Percentiles rank a stretch among this genome's conserved stretches.
Conservation (phyloP, 2,329 filamentous ascomycete species). For the Cucurbitaria berberidis region DNA sequence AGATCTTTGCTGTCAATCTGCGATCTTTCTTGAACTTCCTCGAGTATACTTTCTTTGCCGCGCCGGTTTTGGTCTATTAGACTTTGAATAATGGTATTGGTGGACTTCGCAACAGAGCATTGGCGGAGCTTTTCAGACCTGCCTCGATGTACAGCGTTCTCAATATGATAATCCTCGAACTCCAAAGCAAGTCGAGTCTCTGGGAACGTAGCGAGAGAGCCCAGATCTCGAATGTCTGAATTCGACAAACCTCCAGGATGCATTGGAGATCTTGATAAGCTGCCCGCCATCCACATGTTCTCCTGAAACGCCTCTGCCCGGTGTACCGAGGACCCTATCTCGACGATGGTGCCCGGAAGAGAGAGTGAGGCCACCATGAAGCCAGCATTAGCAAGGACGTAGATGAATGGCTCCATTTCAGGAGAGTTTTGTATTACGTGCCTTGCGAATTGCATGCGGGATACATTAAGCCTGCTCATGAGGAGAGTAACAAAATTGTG, state of each 20-base stretch:
- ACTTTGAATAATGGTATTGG: slow-evolving; percentile 7
- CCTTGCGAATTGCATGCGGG: slow-evolving; percentile 13
- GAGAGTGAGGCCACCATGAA: slow-evolving; percentile 11
- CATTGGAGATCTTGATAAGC: slow-evolving; percentile 13
- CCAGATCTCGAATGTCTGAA: slow-evolving; percentile 11
- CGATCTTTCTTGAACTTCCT: not conserved
- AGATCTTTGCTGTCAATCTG: not conserved
- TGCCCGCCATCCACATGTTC: slow-evolving; percentile 5
- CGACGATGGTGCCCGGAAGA: slow-evolving; percentile 9
- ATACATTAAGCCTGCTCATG: slow-evolving; percentile 11
- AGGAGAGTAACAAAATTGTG: slow-evolving; percentile 15
- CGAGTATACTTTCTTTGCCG: not conserved
- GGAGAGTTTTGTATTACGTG: slow-evolving; percentile 8
- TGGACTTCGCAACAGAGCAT: slow-evolving; percentile 8
- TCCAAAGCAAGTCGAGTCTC: slow-evolving; percentile 1
- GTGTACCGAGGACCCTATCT: slow-evolving; percentile 10
- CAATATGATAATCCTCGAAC: slow-evolving; percentile 12
- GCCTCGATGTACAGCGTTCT: slow-evolving; percentile 5
- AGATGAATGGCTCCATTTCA: slow-evolving; percentile 9
- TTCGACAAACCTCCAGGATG: slow-evolving; percentile 8
- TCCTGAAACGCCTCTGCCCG: slow-evolving; percentile 12
- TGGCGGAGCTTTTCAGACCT: slow-evolving; percentile 10
- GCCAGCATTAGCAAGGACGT: slow-evolving; percentile 10
- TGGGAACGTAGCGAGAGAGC: not conserved
- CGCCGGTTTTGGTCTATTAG: not conserved